Conservation (phyloP, 1,139 yeast genomes). For the Geotrichum histeridarum region DNA sequence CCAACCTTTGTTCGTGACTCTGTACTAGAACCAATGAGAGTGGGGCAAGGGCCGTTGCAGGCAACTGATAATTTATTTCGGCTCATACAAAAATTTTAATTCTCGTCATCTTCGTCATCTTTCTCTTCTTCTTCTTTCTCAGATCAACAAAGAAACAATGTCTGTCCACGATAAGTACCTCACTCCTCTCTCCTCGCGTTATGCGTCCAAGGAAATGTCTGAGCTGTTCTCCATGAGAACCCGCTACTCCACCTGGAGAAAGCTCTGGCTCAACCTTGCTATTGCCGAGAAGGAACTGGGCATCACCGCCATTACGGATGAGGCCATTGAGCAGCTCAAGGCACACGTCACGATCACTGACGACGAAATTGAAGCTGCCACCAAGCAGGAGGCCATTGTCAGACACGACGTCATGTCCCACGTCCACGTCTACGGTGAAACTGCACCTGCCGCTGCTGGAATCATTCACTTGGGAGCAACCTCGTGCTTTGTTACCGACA, state of each 20-base stretch:
- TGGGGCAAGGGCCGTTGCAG: neutral
- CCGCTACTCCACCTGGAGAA: conserved; percentile 97
- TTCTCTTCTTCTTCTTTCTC: neutral
- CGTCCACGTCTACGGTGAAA: conserved; percentile 88
- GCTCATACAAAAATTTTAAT: neutral
- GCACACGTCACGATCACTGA: conserved; percentile 77
- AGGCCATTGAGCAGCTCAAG: conserved; percentile 83
- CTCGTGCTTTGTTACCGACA: conserved; percentile 94
- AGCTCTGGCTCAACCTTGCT: conserved; percentile 92
- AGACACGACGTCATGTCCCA: conserved; percentile 99
- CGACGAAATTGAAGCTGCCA: conserved; percentile 83
- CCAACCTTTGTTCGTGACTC: neutral
- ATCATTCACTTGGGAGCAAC: conserved; percentile 98
- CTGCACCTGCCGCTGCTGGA: conserved; percentile 95
- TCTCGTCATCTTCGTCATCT: neutral
- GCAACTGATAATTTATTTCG: neutral
- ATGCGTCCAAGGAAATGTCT: conserved; percentile 97
- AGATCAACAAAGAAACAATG: conserved; percentile 2
- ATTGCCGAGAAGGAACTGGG: conserved; percentile 94
- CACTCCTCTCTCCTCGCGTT: conserved; percentile 92
- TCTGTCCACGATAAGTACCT: conserved; percentile 47
- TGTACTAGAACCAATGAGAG: neutral
- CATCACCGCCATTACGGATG: conserved; percentile 73
- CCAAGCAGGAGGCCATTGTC: conserved; percentile 92
- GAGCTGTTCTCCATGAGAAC: conserved; percentile 84